Evolutionary conservation across 768 basidiomycete genomes (phyloP), one percentile per base, ranked within the genome.

Genomic region (Galerina marginata): DNA sequence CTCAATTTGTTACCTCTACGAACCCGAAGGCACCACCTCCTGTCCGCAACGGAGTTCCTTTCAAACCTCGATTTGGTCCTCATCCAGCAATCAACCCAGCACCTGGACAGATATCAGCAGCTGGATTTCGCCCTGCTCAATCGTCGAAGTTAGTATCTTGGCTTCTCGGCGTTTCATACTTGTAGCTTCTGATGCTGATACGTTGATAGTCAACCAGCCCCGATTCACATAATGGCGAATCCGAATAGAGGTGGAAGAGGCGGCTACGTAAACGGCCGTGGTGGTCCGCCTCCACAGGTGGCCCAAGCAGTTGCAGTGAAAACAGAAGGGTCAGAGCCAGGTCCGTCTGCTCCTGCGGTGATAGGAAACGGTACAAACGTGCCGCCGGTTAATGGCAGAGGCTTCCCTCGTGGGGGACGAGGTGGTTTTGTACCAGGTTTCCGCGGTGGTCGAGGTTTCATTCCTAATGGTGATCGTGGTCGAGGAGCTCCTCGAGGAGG

Each of bases 1-100:
- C 86, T 2, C 96, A 99, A 72, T 97, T 92, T 72, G 81, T 92
- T 15, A 87, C 89, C 14, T 86, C 90, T 0, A 93, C 88, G 6
- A 85, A 86, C 38, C 85, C 88, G 0, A 83, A 83, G 61, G 81
- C 75, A 2, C 83, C 86, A 0, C 79, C 81, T 4, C 79, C 81
- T 16, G 79, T 79, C 15, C 79, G 76, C 16, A 71, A 74, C 49
- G 77, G 78, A 15, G 68, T 75, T 4, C 83, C 87, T 0, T 92
- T 92, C 79, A 86, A 82, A 53, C 89, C 90, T 49, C 82, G 85
- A 23, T 79, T 85, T 65, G 90, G 91, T 0, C 87, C 90, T 9
- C 79, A 86, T 66, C 88, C 89, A 2, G 78, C 76, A 48, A 74
- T 89, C n/a, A 81, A 81, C 26, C 83, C 87, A 5, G 67, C 76